Evolutionary conservation across 129 eudicot species (phyloP).

Genomic region (Centella asiatica): DNA sequence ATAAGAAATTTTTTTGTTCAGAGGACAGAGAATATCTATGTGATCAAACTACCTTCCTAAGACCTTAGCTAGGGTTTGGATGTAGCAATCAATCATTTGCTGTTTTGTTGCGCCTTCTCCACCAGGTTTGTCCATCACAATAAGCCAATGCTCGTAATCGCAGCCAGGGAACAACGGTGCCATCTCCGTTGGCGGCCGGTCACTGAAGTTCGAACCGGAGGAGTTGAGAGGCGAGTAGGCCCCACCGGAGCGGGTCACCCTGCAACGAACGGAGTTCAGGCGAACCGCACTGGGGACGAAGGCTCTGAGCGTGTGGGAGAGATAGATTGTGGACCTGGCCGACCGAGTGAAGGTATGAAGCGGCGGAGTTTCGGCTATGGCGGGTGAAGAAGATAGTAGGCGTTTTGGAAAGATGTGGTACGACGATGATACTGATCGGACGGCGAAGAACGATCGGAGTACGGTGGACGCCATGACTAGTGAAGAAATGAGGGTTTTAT

Average conservation of each 20-base stretch:
- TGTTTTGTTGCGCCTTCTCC: constrained; percentile 81
- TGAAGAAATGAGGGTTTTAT: no score
- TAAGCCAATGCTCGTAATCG: constrained; percentile 96
- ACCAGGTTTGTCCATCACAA: constrained; percentile 94
- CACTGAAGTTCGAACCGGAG: constrained; percentile 35
- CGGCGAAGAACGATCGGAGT: constrained; percentile 14
- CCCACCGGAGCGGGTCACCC: constrained; percentile 37
- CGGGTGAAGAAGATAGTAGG: constrained; percentile 19
- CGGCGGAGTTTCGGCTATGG: constrained; percentile 22
- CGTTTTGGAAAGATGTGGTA: constrained; percentile 12
- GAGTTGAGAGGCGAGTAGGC: constrained; percentile 54
- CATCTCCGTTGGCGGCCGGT: constrained; percentile 71
- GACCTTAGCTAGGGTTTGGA: constrained; percentile 77
- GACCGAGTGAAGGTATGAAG: constrained; percentile 21
- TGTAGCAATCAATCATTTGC: constrained; percentile 83
- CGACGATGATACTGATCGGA: constrained; percentile 5
- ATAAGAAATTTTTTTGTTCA: no score
- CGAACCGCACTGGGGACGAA: constrained; percentile 12
- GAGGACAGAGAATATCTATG: no score
- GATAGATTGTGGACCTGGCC: neutral
- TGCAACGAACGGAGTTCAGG: constrained; percentile 24
- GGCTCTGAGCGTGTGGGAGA: constrained; percentile 27
- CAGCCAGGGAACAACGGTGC: constrained; percentile 98
- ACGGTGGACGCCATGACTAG: constrained; percentile 20
- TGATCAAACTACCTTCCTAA: constrained; percentile 57